Base-by-base conservation (phyloP, 148 eudicot species). In the Chenopodium berlandieri region DNA sequence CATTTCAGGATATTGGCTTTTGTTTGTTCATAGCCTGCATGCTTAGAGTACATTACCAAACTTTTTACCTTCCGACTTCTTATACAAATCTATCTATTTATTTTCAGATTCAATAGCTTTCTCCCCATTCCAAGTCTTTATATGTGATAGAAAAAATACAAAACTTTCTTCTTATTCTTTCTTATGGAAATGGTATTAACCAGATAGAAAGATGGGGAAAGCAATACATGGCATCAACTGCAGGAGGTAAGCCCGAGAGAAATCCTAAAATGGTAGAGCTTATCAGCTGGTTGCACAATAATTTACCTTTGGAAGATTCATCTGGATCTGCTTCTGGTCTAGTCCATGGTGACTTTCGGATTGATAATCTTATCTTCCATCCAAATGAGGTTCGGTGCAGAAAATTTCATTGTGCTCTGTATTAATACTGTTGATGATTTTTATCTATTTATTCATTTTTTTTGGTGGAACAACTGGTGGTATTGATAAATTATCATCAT, bases 351-450 rank as follows among this genome's bases (percentile, higher is more conserved):
- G 99, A 96, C 88, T 96, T 90, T 86, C 93, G 99, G 82, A 86
- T 96, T 81, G 99, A 96, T 89, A 96, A 96, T 89, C 89, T 96
- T 81, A 95, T 96, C 70, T 96, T 96, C 84, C 98, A 96, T 91
- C 97, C 97, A 27, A 85, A 66, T 80, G 97, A 96, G 98, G 99
- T 96, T 81, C 0, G 77, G 63, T n/a, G 78, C 80, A 76, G 72
- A 12, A 32, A 68, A 17, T 10, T 44, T 72, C 37, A 71, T 73
- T 4, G 16, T 75, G 34, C 74, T 79, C 13, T 4, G 1, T 10
- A 17, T 25, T 23, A 16, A 44, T 64, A 11, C 34, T 14, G 37
- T 4, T 46, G 34, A 62, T 46, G 12, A 22, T 10, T 5, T 37
- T 37, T 5, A 37, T 37, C 7, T 37, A 37, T 37, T 37, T 37